These are phyloP conservation scores for Lactifluus subvellereus DNA, from an alignment of 768 basidiomycete species.

Conservation along the genomic window DNA sequence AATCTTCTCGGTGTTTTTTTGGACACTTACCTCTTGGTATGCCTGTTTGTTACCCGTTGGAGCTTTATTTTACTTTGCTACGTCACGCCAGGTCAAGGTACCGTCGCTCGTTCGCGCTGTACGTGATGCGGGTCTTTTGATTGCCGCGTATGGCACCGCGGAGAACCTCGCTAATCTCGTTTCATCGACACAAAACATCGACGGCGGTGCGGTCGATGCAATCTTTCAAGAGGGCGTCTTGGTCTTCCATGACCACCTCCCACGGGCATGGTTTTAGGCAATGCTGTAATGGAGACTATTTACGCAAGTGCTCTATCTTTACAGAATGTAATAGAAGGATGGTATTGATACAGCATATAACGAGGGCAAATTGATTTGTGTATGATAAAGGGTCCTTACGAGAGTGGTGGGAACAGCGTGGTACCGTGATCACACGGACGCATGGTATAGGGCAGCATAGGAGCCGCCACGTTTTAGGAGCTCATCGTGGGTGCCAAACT, in stretches of 20 bases:
- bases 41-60: slow-evolving; percentile 27
- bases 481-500: slow-evolving; percentile 30
- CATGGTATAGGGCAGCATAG: slow-evolving; percentile 26
- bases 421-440: slow-evolving; percentile 20
- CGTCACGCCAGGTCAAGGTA: slow-evolving; percentile 61
- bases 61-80: slow-evolving; percentile 10
- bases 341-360: slow-evolving; percentile 19
- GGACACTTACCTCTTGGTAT: slow-evolving; percentile 80
- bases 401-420: slow-evolving; percentile 1
- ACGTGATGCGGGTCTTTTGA: slow-evolving; percentile 80
- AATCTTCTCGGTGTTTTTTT: slow-evolving; percentile 90
- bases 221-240: slow-evolving; percentile 58
- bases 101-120: slow-evolving; percentile 87
- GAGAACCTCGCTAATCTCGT: slow-evolving; percentile 36
- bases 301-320: slow-evolving; percentile 16
- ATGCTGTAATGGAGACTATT: slow-evolving; percentile 19
- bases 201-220: slow-evolving; percentile 59
- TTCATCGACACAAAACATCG: slow-evolving; percentile 33
- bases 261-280: slow-evolving; percentile 45
- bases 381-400: slow-evolving; percentile 15
- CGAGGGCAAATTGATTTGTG: background rate
- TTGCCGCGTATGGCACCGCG: slow-evolving; percentile 72
- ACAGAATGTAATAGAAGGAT: slow-evolving; percentile 21
- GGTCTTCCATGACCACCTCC: slow-evolving; percentile 62
- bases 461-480: slow-evolving; percentile 26